Evolutionary conservation across 2,329 filamentous ascomycete genomes (phyloP).

Genomic region (Penicillium glabrum): DNA sequence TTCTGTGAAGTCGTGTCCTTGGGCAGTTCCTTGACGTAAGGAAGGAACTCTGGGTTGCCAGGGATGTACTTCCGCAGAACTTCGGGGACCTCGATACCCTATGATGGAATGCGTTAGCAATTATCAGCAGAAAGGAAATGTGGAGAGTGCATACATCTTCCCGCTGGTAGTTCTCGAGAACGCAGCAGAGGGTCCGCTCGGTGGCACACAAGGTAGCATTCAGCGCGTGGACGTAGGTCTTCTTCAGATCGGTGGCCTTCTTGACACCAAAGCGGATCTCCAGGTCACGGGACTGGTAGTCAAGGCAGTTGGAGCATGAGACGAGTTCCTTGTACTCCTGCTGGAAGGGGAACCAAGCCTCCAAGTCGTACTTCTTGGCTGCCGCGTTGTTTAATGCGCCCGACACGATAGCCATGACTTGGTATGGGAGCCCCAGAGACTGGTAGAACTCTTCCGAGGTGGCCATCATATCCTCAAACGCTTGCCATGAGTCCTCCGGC

Average conservation of each 20-base stretch:
- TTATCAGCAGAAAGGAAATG: background rate
- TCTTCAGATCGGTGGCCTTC: constrained; percentile 78
- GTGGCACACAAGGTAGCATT: constrained; percentile 91
- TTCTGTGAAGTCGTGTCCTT: constrained; percentile 69
- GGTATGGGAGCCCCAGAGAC: constrained; percentile 84
- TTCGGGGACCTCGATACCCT: constrained; percentile 79
- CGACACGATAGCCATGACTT: constrained; percentile 91
- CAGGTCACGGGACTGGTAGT: constrained; percentile 91
- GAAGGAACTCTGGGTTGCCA: constrained; percentile 83
- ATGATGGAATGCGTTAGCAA: constrained; percentile 1
- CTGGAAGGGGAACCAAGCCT: constrained; percentile 96
- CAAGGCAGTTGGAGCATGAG: constrained; percentile 95
- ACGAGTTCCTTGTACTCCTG: constrained; percentile 98
- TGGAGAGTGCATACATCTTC: constrained; percentile 61
- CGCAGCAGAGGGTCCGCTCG: constrained; percentile 86
- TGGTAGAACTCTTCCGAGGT: constrained; percentile 95
- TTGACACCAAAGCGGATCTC: constrained; percentile 91
- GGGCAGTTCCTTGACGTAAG: constrained; percentile 80
- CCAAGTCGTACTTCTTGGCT: constrained; percentile 91
- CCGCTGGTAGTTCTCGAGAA: constrained; percentile 96
- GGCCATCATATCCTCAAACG: constrained; percentile 89
- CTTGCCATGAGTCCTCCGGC: constrained; percentile 87
- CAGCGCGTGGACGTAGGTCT: constrained; percentile 91
- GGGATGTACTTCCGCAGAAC: constrained; percentile 86
- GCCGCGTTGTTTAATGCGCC: constrained; percentile 88